These are phyloP conservation scores for Colletotrichum sp. DNA, from an alignment of 2,329 filamentous ascomycete genomes.

Conservation along the genomic window DNA sequence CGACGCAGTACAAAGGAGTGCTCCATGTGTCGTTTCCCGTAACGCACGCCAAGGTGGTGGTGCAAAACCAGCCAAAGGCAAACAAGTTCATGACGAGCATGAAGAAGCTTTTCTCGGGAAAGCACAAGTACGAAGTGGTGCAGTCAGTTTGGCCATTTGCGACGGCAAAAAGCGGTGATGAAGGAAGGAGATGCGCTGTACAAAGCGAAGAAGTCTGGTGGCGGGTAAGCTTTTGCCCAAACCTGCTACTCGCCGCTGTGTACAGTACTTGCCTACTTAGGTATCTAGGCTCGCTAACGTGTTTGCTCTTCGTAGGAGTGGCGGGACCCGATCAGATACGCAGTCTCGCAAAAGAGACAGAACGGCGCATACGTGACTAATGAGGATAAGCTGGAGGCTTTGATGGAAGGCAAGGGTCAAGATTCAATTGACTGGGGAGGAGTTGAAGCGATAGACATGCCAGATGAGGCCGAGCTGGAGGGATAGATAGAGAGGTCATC, in stretches of 20 bases:
- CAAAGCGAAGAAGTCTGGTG: constrained; percentile 64
- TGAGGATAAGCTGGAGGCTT: constrained; percentile 56
- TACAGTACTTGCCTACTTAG: not conserved
- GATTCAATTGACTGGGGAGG: constrained; percentile 13
- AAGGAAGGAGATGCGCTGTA: constrained; percentile 51
- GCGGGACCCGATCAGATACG: constrained; percentile 37
- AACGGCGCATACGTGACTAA: constrained; percentile 50
- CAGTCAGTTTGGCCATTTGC: constrained; percentile 65
- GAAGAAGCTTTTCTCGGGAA: constrained; percentile 55
- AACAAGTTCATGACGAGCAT: constrained; percentile 61
- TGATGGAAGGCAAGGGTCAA: constrained; percentile 20
- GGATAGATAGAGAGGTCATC: not conserved
- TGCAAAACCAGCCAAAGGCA: constrained; percentile 57
- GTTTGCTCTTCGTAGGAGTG: constrained; percentile 38
- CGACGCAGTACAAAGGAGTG: constrained; percentile 54
- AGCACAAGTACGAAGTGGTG: constrained; percentile 60
- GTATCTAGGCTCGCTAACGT: not conserved
- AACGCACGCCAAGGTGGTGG: constrained; percentile 52
- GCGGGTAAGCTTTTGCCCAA: constrained; percentile 27
- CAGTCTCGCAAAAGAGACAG: constrained; percentile 38
- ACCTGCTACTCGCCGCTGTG: not conserved
- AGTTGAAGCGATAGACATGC: not conserved
- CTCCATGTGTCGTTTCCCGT: constrained; percentile 55
- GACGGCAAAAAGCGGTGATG: constrained; percentile 48
- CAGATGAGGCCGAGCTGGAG: not conserved